phyloP scores from a whole-genome alignment of 2,329 filamentous ascomycete genomes.

The Hypoxylon sp. region DNA sequence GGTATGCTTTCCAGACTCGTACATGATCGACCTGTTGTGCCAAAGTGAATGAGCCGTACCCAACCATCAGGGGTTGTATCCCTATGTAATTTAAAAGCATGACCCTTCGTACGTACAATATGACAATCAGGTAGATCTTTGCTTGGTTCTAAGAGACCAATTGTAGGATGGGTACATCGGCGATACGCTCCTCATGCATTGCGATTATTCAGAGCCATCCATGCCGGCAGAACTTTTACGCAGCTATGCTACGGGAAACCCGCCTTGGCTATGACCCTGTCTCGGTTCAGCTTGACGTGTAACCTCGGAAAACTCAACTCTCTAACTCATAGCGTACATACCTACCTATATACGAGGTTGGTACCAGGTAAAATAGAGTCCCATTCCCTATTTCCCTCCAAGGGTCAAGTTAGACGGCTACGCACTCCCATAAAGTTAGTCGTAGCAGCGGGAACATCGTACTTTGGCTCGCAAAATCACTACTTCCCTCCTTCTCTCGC shows the following conservation, averaged over 20 bases:
- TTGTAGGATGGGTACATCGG: neutral
- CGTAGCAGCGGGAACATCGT: neutral
- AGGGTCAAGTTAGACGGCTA: neutral
- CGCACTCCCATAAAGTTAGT: neutral
- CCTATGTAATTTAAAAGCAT: neutral
- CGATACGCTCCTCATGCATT: slow-evolving; percentile 29
- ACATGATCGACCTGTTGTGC: neutral
- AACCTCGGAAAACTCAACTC: neutral
- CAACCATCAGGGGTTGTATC: neutral
- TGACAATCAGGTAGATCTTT: slow-evolving; percentile 8
- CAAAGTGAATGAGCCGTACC: neutral
- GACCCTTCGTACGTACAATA: slow-evolving; percentile 3
- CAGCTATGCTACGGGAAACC: slow-evolving; percentile 5
- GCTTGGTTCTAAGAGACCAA: neutral
- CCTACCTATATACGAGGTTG: neutral
- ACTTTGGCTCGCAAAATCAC: neutral
- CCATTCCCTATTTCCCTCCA: neutral
- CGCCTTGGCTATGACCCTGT: slow-evolving; percentile 11
- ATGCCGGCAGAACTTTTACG: slow-evolving; percentile 21
- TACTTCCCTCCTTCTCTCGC: neutral
- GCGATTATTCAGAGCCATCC: slow-evolving; percentile 41
- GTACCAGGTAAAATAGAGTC: neutral
- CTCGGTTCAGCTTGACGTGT: neutral
- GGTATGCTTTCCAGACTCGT: neutral
- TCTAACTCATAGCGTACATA: neutral